Evolutionary conservation across 169 alveolate species (phyloP).

Genomic region (Cryptosporidium felis): DNA sequence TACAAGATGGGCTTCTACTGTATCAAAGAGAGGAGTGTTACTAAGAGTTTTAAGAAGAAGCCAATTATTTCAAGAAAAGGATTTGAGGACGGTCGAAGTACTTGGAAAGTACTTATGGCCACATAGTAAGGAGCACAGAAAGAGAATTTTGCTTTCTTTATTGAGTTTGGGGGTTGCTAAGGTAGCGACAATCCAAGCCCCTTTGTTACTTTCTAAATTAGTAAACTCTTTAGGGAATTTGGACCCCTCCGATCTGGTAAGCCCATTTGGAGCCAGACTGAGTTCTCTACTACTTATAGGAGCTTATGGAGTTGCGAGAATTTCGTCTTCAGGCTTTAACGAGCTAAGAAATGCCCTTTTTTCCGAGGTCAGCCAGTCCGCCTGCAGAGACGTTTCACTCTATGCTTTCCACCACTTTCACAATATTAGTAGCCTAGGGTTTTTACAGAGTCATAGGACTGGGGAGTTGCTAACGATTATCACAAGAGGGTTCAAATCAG

Average conservation of each 20-base stretch:
- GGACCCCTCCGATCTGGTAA: background rate
- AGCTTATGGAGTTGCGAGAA: slow-evolving; percentile 54
- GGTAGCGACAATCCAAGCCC: slow-evolving; percentile 76
- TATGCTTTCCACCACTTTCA: slow-evolving; percentile 74
- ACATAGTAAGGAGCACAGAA: slow-evolving; percentile 14
- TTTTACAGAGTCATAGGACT: slow-evolving; percentile 76
- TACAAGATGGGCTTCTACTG: no score
- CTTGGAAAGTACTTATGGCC: slow-evolving; percentile 58
- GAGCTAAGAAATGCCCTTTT: slow-evolving; percentile 76
- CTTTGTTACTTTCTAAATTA: slow-evolving; percentile 73
- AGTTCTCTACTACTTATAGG: background rate
- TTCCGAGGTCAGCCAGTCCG: slow-evolving; percentile 76
- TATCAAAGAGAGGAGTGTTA: background rate
- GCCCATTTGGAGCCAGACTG: background rate
- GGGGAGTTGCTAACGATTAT: slow-evolving; percentile 77
- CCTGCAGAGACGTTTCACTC: slow-evolving; percentile 73
- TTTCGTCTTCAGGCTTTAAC: slow-evolving; percentile 74
- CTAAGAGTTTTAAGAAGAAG: slow-evolving; percentile 33
- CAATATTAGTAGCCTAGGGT: slow-evolving; percentile 73
- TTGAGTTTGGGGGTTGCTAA: slow-evolving; percentile 71
- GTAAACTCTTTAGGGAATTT: slow-evolving; percentile 64
- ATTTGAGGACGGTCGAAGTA: background rate
- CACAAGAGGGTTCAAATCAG: slow-evolving; percentile 75
- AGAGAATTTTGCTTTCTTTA: slow-evolving; percentile 23
- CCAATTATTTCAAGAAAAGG: slow-evolving; percentile 3